phyloP scores from a whole-genome alignment of 495 filamentous ascomycete species.

The Elasticomyces elasticus region DNA sequence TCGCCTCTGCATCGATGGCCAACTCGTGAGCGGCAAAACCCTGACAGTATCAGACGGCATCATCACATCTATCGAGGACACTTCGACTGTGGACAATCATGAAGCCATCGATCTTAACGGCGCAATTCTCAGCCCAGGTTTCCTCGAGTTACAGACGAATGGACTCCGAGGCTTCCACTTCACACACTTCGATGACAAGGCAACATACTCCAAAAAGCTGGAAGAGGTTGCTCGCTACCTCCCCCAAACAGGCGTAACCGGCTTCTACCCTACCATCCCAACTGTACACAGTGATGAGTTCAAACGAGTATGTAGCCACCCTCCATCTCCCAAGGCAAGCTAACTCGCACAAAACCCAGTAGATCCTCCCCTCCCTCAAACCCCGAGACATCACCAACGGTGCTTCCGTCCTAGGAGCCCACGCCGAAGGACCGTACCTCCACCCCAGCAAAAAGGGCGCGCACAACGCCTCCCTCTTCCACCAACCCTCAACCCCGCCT shows the following conservation, averaged over 20 bases:
- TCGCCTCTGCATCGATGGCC: conserved; percentile 34
- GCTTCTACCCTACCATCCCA: conserved; percentile 35
- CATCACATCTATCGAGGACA: not conserved
- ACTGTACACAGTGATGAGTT: conserved; percentile 31
- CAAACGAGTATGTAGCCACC: conserved; percentile 24
- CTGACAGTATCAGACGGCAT: conserved; percentile 31
- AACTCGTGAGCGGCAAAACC: conserved; percentile 29
- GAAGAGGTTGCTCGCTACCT: conserved; percentile 29
- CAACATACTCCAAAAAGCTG: conserved; percentile 27
- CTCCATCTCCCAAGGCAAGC: not conserved
- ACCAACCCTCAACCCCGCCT: conserved; percentile 20
- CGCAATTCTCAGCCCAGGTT: conserved; percentile 33
- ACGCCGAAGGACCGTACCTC: conserved; percentile 36
- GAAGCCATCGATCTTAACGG: conserved; percentile 36
- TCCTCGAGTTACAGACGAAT: conserved; percentile 35
- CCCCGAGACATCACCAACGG: conserved; percentile 25
- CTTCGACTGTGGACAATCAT: conserved; percentile 21
- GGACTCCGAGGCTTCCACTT: conserved; percentile 36
- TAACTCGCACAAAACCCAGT: not conserved
- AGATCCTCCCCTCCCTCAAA: conserved; percentile 32
- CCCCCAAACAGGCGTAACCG: conserved; percentile 33
- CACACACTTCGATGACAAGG: conserved; percentile 31
- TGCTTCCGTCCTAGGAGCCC: conserved; percentile 34
- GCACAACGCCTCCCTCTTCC: conserved; percentile 33
- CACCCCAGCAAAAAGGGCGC: conserved; percentile 33